Conservation (phyloP, 2,329 filamentous ascomycete genomes). For the Aureobasidium melanogenum region DNA sequence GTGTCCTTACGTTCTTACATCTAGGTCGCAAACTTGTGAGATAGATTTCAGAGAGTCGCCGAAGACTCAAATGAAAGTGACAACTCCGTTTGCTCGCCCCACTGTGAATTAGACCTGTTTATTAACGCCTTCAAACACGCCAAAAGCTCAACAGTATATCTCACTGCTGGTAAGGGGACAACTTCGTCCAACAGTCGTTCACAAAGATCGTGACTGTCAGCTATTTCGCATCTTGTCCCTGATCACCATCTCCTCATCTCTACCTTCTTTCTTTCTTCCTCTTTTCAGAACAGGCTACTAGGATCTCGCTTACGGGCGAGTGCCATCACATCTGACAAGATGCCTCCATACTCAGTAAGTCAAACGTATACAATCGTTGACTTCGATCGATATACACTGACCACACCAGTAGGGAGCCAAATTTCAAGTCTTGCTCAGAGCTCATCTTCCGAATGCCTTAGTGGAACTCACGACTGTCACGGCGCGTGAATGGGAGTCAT, state of each 20-base stretch:
- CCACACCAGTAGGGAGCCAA: not conserved
- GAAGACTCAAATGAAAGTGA: no score
- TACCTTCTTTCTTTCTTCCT: not conserved
- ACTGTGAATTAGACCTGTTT: not conserved
- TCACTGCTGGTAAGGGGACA: not conserved
- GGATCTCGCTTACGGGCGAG: not conserved
- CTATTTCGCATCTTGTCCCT: not conserved
- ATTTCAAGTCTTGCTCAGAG: not conserved
- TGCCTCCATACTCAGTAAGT: conserved; percentile 3
- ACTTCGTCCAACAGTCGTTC: not conserved
- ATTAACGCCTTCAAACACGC: not conserved
- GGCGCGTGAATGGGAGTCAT: not conserved
- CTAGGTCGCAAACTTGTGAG: no score
- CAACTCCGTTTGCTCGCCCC: not conserved
- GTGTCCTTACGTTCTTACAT: no score
- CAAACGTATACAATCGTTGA: not conserved
- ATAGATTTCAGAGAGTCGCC: no score
- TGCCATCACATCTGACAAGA: not conserved
- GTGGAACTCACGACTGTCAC: not conserved
- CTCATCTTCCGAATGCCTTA: not conserved
- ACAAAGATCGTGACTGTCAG: not conserved
- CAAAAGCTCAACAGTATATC: no score
- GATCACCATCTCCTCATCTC: not conserved
- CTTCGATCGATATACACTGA: not conserved
- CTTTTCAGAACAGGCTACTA: not conserved